Conservation (phyloP, 192 early-diverging fungal genomes). For the Rhizoclosmatium sp. region DNA sequence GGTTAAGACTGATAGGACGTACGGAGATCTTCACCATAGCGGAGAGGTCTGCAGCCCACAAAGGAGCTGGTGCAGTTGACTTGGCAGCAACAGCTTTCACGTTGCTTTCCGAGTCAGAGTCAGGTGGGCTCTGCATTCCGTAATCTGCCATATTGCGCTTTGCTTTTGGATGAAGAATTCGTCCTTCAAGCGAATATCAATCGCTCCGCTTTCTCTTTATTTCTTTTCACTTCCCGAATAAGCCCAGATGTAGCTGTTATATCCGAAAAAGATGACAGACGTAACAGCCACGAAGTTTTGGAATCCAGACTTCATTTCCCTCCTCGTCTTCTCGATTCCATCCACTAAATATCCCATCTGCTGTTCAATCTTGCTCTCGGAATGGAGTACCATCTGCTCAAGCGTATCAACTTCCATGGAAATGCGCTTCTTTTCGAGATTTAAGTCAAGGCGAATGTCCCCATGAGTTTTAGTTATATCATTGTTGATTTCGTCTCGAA, state of each 20-base stretch:
- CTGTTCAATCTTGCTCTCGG: slow-evolving; percentile 48
- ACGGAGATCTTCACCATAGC: neutral
- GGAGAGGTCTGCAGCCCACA: neutral
- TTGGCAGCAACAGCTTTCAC: neutral
- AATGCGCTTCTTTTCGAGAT: slow-evolving; percentile 89
- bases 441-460: slow-evolving; percentile 82
- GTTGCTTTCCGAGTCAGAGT: neutral
- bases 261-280: neutral
- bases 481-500: slow-evolving; percentile 78
- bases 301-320: slow-evolving; percentile 24
- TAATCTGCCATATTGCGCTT: too few species aligned
- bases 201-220: neutral
- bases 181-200: neutral
- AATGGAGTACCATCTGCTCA: slow-evolving; percentile 37
- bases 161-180: too few species aligned
- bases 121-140: neutral
- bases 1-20: too few species aligned
- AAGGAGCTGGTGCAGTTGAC: neutral
- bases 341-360: slow-evolving; percentile 45
- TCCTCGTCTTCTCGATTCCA: slow-evolving; percentile 28
- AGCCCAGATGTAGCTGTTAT: neutral
- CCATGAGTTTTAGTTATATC: slow-evolving; percentile 85
- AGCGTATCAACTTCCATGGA: slow-evolving; percentile 75
- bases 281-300: neutral
- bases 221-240: neutral